These are phyloP conservation scores for Chlorella ohadii DNA, from an alignment of 139 green algal genomes.

Conservation along the genomic window DNA sequence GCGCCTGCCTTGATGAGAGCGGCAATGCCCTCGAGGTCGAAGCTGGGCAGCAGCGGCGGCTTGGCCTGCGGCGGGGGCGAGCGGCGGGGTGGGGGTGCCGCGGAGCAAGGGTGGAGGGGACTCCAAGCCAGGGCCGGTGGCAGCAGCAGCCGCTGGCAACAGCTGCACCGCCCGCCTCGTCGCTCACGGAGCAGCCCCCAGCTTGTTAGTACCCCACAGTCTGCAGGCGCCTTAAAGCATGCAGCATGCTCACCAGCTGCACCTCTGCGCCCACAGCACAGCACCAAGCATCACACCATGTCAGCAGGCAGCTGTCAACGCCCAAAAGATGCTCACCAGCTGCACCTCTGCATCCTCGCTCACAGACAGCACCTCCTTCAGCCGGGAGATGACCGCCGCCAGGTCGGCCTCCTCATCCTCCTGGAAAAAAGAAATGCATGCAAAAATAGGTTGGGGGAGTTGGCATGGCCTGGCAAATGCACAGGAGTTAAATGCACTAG, in stretches of 20 bases:
- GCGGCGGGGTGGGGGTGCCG: constrained; percentile 31
- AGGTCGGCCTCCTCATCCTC: not conserved
- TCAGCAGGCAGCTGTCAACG: too few relatives aligned
- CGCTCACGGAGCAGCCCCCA: too few relatives aligned
- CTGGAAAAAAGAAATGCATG: not conserved
- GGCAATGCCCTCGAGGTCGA: constrained; percentile 68
- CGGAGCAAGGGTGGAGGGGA: too few relatives aligned
- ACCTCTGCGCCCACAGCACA: too few relatives aligned
- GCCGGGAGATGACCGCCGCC: not conserved
- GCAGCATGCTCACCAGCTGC: not conserved
- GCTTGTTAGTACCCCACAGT: too few relatives aligned
- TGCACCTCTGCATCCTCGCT: constrained; percentile 3
- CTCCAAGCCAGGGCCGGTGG: too few relatives aligned
- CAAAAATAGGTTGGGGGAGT: too few relatives aligned
- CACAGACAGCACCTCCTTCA: constrained; percentile 17
- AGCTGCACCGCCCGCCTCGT: too few relatives aligned
- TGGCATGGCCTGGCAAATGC: too few relatives aligned
- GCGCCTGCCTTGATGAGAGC: constrained; percentile 36
- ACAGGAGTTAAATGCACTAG: too few relatives aligned
- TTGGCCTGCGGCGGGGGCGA: constrained; percentile 62
- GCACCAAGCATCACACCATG: too few relatives aligned
- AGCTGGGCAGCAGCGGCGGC: constrained; percentile 31
- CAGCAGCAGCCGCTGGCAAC: too few relatives aligned
- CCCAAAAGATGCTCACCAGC: constrained; percentile 15
- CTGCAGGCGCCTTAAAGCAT: not conserved